Evolutionary conservation across 1,284 basidiomycete species (phyloP), one percentile per base, ranked within the genome.

Genomic region (Xerocomus nothofagi): DNA sequence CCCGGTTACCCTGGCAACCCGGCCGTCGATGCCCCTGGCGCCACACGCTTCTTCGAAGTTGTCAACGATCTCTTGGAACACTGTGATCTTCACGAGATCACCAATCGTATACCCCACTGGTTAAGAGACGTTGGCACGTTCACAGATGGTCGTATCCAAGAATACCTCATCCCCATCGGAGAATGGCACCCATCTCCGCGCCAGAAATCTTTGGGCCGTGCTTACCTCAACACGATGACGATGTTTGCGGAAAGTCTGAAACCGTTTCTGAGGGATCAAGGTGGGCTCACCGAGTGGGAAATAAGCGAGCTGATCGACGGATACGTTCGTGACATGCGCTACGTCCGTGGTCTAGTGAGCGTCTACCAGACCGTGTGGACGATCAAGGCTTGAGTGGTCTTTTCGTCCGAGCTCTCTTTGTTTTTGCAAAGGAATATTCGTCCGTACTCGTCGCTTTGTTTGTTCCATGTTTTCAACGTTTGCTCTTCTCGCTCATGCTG

Each of bases 161-260:
- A 58, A 10, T 60, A 69, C 53, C 57, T 61, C 53, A 69, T 82
- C 49, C 81, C 81, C 14, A 67, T 82, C 30, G 80, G 80, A 1
- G 63, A 69, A 10, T 81, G 79, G 79, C 70, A 65, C 47, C 36
- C 34, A 1, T 65, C 72, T 39, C 47, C 65, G 6, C 61, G 55
- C 38, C 55, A 68, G 55, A 61, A 51, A 42, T 44, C 52, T 5
- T 51, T 79, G 1, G 81, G 79, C 0, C 60, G 50, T 31, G 65
- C 59, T 31, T 73, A 77, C 52, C 69, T 73, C 15, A 60, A 70
- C 12, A 66, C 71, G 3, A 63, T 77, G 57, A 54, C 62, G 36
- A 54, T 51, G 45, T 64, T 70, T 31, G 59, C 66, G 3, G 61
- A 67, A 15, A 71, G 71, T 29, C 55, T 75, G 49, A 70, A 62